Evolutionary conservation across 225 moss, liverwort and hornwort genomes (phyloP).

Genomic region (Neckera pumila): DNA sequence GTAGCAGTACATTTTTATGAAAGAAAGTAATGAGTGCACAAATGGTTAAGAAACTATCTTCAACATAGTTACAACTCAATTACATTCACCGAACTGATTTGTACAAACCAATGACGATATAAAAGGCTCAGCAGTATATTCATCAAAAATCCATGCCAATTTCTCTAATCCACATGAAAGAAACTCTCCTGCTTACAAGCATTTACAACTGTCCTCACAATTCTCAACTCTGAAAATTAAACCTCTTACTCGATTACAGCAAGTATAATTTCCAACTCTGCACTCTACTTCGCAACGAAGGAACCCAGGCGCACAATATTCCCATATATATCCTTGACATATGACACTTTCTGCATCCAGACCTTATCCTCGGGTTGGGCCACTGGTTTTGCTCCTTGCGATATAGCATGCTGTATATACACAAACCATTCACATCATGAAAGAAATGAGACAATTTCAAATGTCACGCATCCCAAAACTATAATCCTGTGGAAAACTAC

Average conservation of each 20-base stretch:
- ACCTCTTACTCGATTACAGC: neutral
- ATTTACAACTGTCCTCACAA: neutral
- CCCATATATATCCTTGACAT: slow-evolving; percentile 62
- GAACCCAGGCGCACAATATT: slow-evolving; percentile 55
- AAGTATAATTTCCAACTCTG: neutral
- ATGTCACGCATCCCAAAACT: neutral
- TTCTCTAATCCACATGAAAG: neutral
- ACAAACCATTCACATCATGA: neutral
- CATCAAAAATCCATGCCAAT: neutral
- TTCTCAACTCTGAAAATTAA: neutral
- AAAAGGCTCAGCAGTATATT: no score
- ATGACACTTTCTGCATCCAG: slow-evolving; percentile 71
- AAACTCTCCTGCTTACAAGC: neutral
- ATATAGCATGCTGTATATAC: slow-evolving; percentile 44
- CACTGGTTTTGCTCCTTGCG: slow-evolving; percentile 49
- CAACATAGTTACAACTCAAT: neutral
- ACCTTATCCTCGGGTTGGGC: slow-evolving; percentile 50
- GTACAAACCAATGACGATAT: neutral
- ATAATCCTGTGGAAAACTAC: neutral
- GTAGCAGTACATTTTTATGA: neutral
- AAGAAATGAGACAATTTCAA: neutral
- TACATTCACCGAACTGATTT: neutral
- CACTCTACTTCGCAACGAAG: neutral
- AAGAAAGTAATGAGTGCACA: neutral
- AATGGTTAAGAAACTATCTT: neutral